A percentile compares a stretch with the other conserved stretches of the same genome.
phyloP scores from a whole-genome alignment of 176 grass and related monocot species.

The Juncus effusus region DNA sequence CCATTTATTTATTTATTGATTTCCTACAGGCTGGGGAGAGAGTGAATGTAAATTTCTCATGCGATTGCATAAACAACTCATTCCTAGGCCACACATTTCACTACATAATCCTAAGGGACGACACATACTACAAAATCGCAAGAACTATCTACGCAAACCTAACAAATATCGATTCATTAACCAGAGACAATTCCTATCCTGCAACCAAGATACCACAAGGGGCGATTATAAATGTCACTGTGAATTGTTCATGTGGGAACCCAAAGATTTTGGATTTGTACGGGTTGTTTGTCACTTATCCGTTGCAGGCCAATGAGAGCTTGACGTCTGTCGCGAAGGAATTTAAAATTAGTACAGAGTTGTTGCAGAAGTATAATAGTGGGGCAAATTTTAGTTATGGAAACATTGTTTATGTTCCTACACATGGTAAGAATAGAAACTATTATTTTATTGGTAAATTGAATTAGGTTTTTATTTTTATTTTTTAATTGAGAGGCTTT shows the following conservation, averaged over 20 bases:
- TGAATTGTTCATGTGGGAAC: conserved; percentile 87
- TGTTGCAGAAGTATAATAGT: conserved; percentile 54
- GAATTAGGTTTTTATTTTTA: neutral
- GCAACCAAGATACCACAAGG: conserved; percentile 32
- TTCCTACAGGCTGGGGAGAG: conserved; percentile 19
- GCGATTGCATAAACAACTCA: conserved; percentile 26
- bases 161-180: conserved; percentile 47
- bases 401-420: conserved; percentile 50
- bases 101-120: neutral
- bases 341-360: conserved; percentile 30
- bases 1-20: neutral
- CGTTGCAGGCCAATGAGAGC: conserved; percentile 46
- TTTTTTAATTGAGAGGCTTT: conserved; percentile 10
- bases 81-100: conserved; percentile 49
- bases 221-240: conserved; percentile 35
- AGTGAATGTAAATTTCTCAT: conserved; percentile 43
- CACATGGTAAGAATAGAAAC: conserved; percentile 38
- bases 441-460: conserved; percentile 2
- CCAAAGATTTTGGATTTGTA: conserved; percentile 28
- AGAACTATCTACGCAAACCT: conserved; percentile 27
- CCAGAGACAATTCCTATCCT: conserved; percentile 37
- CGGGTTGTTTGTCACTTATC: conserved; percentile 68
- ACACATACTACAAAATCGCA: conserved; percentile 36
- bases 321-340: conserved; percentile 30
- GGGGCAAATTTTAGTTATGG: conserved; percentile 35